Percentiles rank a stretch among this genome's conserved stretches.
Evolutionary conservation across 1,139 yeast species (phyloP).

Genomic region (Hanseniaspora uvarum): DNA sequence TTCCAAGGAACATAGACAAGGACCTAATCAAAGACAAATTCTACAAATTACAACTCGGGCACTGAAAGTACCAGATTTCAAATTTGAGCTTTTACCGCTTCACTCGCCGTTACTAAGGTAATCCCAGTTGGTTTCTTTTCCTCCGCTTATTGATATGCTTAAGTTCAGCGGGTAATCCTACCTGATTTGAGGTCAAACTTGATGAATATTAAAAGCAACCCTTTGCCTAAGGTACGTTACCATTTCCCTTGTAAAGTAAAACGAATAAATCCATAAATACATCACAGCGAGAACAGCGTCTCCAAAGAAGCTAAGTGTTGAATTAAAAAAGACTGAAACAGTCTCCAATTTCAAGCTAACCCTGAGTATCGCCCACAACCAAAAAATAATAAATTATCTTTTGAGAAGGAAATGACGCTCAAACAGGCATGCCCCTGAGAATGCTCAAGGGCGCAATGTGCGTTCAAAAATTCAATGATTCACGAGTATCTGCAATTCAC

Average conservation of each 20-base stretch:
- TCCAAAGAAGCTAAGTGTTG: slow-evolving; percentile 14
- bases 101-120: slow-evolving; percentile 36
- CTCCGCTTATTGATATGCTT: slow-evolving; percentile 36
- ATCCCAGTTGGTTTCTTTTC: slow-evolving; percentile 36
- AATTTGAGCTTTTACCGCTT: slow-evolving; percentile 35
- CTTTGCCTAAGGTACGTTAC: slow-evolving; percentile 13
- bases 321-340: slow-evolving; percentile 19
- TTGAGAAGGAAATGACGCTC: slow-evolving; percentile 31
- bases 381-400: slow-evolving; percentile 22
- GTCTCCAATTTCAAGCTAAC: slow-evolving; percentile 24
- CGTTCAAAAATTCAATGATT: slow-evolving; percentile 36
- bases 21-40: slow-evolving; percentile 25
- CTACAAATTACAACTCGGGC: slow-evolving; percentile 34
- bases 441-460: slow-evolving; percentile 33
- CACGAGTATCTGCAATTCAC: slow-evolving; percentile 32
- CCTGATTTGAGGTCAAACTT: slow-evolving; percentile 34
- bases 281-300: slow-evolving; percentile 15
- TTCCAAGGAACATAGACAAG: slow-evolving; percentile 31
- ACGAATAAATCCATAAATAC: slow-evolving; percentile 8
- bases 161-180: slow-evolving; percentile 35
- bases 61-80: slow-evolving; percentile 33
- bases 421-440: slow-evolving; percentile 32
- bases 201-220: slow-evolving; percentile 22
- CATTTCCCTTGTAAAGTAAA: slow-evolving; percentile 7
- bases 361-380: slow-evolving; percentile 28